Conservation (phyloP, 2,329 filamentous ascomycete genomes). For the Fusarium staphyleae region DNA sequence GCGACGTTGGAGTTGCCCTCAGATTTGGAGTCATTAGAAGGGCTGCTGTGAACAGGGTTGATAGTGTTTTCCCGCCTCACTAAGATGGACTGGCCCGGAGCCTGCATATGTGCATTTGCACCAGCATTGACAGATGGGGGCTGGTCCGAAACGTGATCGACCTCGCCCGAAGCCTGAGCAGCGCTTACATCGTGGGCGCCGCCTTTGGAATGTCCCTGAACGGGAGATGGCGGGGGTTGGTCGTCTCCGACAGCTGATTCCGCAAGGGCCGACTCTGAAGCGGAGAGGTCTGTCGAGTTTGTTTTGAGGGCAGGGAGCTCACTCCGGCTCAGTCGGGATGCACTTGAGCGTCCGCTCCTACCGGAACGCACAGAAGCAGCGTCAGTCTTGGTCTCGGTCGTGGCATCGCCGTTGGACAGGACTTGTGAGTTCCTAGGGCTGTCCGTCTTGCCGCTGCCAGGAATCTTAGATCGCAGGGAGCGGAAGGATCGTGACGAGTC, state of each 20-base stretch:
- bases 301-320: slow-evolving; percentile 53
- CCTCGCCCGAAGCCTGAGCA: slow-evolving; percentile 86
- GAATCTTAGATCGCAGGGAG: slow-evolving; percentile 88
- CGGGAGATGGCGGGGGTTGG: slow-evolving; percentile 82
- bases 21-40: slow-evolving; percentile 52
- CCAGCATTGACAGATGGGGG: slow-evolving; percentile 74
- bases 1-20: slow-evolving; percentile 68
- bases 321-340: slow-evolving; percentile 54
- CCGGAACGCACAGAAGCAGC: slow-evolving; percentile 76
- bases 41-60: slow-evolving; percentile 64
- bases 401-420: slow-evolving; percentile 65
- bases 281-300: slow-evolving; percentile 51
- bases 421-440: slow-evolving; percentile 81
- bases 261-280: slow-evolving; percentile 51
- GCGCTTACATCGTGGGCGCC: slow-evolving; percentile 80
- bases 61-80: slow-evolving; percentile 78
- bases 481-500: slow-evolving; percentile 89
- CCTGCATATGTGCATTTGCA: slow-evolving; percentile 64
- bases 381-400: slow-evolving; percentile 67
- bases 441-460: slow-evolving; percentile 73
- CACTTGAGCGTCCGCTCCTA: slow-evolving; percentile 63
- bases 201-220: slow-evolving; percentile 74
- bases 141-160: slow-evolving; percentile 91
- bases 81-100: slow-evolving; percentile 88
- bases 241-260: slow-evolving; percentile 51